Conservation (phyloP, 179 eudicot genomes). For the Silene coronaria region DNA sequence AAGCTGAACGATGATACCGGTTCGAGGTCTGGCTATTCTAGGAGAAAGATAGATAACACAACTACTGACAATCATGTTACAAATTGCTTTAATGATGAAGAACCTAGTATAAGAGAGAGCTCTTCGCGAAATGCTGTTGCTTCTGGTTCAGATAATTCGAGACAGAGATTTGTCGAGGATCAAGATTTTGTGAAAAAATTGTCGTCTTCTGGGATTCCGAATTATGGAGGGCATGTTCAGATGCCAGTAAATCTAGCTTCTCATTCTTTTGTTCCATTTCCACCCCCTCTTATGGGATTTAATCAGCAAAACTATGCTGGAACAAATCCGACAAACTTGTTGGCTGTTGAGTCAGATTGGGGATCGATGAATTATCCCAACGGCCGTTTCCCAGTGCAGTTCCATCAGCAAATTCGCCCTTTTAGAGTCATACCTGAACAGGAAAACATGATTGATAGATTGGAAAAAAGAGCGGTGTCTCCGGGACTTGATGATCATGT, state of each 20-base stretch:
- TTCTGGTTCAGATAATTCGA: constrained; percentile 19
- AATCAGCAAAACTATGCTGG: constrained; percentile 30
- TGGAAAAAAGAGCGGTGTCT: constrained; percentile 18
- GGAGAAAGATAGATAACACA: constrained; percentile 26
- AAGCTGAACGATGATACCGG: constrained; percentile 22
- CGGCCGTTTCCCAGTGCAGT: constrained; percentile 28
- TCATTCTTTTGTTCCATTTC: constrained; percentile 31
- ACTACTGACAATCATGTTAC: constrained; percentile 16
- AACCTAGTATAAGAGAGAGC: constrained; percentile 20
- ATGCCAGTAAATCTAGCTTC: constrained; percentile 38
- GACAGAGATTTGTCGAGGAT: constrained; percentile 32
- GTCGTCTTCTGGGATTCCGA: constrained; percentile 30
- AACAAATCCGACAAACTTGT: constrained; percentile 22
- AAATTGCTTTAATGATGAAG: constrained; percentile 21
- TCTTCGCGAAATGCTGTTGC: constrained; percentile 18
- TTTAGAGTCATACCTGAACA: constrained; percentile 23
- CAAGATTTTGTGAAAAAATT: constrained; percentile 32
- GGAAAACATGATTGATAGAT: constrained; percentile 18
- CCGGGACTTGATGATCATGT: constrained; percentile 24
- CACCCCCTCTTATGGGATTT: constrained; percentile 34
- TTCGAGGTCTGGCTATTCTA: constrained; percentile 20
- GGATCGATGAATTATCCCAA: constrained; percentile 26
- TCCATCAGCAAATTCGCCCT: constrained; percentile 23
- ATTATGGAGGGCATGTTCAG: constrained; percentile 26
- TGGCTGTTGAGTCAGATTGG: constrained; percentile 29